Evolutionary conservation across 768 basidiomycete genomes (phyloP), one percentile per base, ranked within the genome.

Genomic region (Agaricus subrufescens): DNA sequence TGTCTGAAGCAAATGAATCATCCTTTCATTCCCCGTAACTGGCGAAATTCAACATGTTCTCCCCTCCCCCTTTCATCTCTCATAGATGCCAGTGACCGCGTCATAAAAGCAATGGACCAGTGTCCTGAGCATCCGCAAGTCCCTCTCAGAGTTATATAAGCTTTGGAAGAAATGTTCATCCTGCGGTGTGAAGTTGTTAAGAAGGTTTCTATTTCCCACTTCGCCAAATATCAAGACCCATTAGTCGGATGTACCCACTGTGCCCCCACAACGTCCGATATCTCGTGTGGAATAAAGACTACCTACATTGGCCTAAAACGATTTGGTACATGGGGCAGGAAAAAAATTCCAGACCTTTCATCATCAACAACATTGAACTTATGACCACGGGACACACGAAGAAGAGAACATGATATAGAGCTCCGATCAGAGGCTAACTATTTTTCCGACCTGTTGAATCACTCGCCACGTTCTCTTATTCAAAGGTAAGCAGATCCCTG

Each of bases 391-490:
- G 54, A 7, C 29, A 48, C 44, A 37, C 25, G 31, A 59, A 50
- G 45, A n/a, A 31, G 59, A 56, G 48, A 25, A 46, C 31, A 39
- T 43, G 31, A 9, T 44, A 55, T 37, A 65, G 62, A 57, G 68
- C 57, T 46, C 59, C 63, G 30, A 73, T 84, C 25, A 71, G 83
- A 50, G 86, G 87, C 64, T 87, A 29, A 83, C 84, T 2, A 85
- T 87, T 52, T 71, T 81, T 60, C 85, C 85, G 15, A 77, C 79
- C 12, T 84, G 87, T 63, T 73, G 86, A 19, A 75, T 85, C n/a
- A 79, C 79, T 68, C 73, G 85, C 58, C 86, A 86, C 65, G 81
- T 80, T 2, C 63, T 86, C 39, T 69, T 85, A 43, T 86, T 81
- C 58, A 78, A 72, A 74, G 85, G 85, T 83, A 57, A 54, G 73